Conservation (phyloP, 2,329 filamentous ascomycete species). For the Cladorrhinum sp. region DNA sequence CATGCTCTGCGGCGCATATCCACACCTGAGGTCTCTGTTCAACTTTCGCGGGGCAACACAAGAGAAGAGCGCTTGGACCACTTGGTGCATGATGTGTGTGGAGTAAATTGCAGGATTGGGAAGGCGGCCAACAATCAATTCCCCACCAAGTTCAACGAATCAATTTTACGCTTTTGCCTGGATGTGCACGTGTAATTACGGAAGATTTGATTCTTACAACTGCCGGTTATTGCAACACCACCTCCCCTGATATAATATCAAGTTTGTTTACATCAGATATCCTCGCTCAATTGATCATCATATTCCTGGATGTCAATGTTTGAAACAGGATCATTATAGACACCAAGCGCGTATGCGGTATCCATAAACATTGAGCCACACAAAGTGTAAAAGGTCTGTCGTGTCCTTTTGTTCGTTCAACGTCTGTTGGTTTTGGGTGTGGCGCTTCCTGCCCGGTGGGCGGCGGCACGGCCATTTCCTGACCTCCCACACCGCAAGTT, state of each 20-base stretch:
- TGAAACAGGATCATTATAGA: too few species aligned
- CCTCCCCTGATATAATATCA: too few species aligned
- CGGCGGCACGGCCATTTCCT: neutral
- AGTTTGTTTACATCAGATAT: too few species aligned
- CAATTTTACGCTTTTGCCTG: too few species aligned
- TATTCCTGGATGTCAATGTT: too few species aligned
- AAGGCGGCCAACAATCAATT: neutral
- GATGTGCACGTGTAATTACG: too few species aligned
- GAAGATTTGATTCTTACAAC: neutral
- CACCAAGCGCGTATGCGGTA: too few species aligned
- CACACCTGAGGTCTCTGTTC: neutral
- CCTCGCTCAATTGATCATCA: too few species aligned
- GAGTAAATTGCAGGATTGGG: neutral
- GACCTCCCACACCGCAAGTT: neutral
- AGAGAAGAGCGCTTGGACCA: constrained; percentile 20
- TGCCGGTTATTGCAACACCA: neutral
- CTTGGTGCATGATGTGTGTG: too few species aligned
- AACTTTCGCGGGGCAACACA: constrained; percentile 17
- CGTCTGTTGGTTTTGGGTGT: neutral
- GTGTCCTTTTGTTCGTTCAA: neutral
- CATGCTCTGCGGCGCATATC: neutral
- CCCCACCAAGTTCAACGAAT: too few species aligned
- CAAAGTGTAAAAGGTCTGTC: too few species aligned
- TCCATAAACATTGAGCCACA: neutral
- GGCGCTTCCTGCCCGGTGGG: neutral